Conservation (phyloP, 202 grass and related monocot species). For the Elaeis oleifera region DNA sequence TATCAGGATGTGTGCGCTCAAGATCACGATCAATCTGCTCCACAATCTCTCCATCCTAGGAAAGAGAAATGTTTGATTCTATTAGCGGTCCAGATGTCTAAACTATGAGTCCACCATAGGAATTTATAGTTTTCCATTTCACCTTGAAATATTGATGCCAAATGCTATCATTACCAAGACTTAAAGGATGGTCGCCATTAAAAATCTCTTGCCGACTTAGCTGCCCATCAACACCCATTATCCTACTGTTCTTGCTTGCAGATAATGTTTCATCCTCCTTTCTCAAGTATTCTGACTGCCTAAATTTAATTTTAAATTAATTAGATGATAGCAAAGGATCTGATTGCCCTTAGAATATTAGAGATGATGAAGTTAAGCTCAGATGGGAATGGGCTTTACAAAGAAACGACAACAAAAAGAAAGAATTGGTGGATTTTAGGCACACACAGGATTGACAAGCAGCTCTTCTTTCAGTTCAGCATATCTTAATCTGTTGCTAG, state of each 20-base stretch:
- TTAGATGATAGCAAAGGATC: conserved; percentile 5
- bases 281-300: conserved; percentile 48
- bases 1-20: conserved; percentile 84
- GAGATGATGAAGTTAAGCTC: not conserved
- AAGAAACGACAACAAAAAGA: not conserved
- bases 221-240: conserved; percentile 35
- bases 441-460: conserved; percentile 79
- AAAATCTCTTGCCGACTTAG: conserved; percentile 51
- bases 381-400: conserved; percentile 13
- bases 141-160: conserved; percentile 97
- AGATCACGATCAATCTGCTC: conserved; percentile 95
- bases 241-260: conserved; percentile 34
- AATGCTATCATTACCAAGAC: conserved; percentile 57
- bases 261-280: conserved; percentile 40
- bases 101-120: conserved; percentile 2
- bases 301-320: conserved; percentile 26
- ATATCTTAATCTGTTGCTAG: conserved; percentile 57
- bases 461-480: conserved; percentile 73
- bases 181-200: conserved; percentile 92
- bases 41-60: conserved; percentile 68
- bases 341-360: not conserved
- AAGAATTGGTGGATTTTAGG: too few relatives aligned
- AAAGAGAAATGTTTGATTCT: not conserved
- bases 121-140: conserved; percentile 3
- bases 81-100: not conserved